Conservation (phyloP, 768 basidiomycete genomes). For the Tulasnella sp. region DNA sequence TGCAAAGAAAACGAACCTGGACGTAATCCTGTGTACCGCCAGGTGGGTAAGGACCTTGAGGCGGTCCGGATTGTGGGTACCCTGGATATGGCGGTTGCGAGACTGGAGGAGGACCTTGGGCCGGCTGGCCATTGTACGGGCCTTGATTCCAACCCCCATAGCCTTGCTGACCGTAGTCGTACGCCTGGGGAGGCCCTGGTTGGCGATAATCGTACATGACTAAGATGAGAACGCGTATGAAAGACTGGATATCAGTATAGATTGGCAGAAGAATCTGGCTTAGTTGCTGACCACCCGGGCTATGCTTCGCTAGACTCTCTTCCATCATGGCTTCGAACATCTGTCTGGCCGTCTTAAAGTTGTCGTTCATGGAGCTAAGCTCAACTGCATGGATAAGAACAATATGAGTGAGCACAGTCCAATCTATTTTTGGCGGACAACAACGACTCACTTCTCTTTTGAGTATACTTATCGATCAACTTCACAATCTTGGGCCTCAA, state of each 20-base stretch:
- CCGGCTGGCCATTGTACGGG: slow-evolving; percentile 33
- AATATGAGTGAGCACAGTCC: too few species aligned
- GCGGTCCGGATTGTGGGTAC: slow-evolving; percentile 26
- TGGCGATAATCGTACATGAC: slow-evolving; percentile 7
- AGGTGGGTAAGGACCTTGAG: slow-evolving; percentile 23
- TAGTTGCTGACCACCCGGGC: slow-evolving; percentile 38
- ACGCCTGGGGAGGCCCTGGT: not conserved
- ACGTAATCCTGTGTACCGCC: slow-evolving; percentile 21
- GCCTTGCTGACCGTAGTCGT: slow-evolving; percentile 16
- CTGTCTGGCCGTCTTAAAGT: slow-evolving; percentile 74
- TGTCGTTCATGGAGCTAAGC: slow-evolving; percentile 88
- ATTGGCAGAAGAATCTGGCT: too few species aligned
- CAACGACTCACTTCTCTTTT: slow-evolving; percentile 59
- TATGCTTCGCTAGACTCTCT: slow-evolving; percentile 67
- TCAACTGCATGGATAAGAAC: slow-evolving; percentile 57
- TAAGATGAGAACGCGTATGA: too few species aligned
- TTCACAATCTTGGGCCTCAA: slow-evolving; percentile 92
- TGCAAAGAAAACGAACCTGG: not conserved
- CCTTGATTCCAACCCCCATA: slow-evolving; percentile 42
- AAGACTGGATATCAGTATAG: too few species aligned
- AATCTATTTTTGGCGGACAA: too few species aligned
- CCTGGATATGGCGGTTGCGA: slow-evolving; percentile 21
- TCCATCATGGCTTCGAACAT: slow-evolving; percentile 95
- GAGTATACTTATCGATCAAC: slow-evolving; percentile 92
- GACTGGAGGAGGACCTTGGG: slow-evolving; percentile 27